Base-by-base conservation (phyloP, 2,329 filamentous ascomycete species). In the Sporothrix brunneoviolacea region DNA sequence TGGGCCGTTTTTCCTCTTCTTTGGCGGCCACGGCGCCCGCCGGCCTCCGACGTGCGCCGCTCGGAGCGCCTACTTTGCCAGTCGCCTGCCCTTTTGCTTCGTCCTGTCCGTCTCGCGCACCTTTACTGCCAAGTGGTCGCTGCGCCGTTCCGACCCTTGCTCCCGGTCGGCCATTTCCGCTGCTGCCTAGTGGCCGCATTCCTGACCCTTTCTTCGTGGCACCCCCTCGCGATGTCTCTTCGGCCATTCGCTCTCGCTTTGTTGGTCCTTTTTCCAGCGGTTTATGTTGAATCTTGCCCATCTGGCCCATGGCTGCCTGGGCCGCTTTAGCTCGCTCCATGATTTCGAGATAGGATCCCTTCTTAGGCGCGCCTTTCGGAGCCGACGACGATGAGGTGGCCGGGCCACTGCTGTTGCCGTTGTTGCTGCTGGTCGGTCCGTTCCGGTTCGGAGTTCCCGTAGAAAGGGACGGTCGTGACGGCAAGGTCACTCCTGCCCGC, bases 221-320 rank as follows among this genome's bases (percentile, higher is more conserved):
- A 16, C 43, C 43, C 3, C 30, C 43, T 4, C 46, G 43, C 35
- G 50, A 35, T 27, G 38, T 22, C 45, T 48, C 50, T 4, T 52
- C 50, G 3, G 42, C 22, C 43, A 54, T 36, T 1, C 52, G 52
- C 54, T 82, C 74, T 53, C 72, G 75, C 63, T 74, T 84, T 54
- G 68, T 72, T 7, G 75, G 68, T n/a, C 75, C 66, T 60, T 82
- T 84, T 58, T 86, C 84, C 2, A 82, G 77, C 18, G 83, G 75
- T 63, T 88, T 88, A 65, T 89, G 84, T 62, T 88, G 85, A 57
- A 89, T 87, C 58, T 80, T 82, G 50, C 84, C 84, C 21, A 84
- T 74, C 58, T 77, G 76, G n/a, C 72, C 76, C 70, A 80, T 77
- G 36, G 69, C 71, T 35, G 70, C 72, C 60, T 86, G 80, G 12